Evolutionary conservation across 768 basidiomycete species (phyloP), one percentile per base, ranked within the genome.

Genomic region (Termitomyces sp.): DNA sequence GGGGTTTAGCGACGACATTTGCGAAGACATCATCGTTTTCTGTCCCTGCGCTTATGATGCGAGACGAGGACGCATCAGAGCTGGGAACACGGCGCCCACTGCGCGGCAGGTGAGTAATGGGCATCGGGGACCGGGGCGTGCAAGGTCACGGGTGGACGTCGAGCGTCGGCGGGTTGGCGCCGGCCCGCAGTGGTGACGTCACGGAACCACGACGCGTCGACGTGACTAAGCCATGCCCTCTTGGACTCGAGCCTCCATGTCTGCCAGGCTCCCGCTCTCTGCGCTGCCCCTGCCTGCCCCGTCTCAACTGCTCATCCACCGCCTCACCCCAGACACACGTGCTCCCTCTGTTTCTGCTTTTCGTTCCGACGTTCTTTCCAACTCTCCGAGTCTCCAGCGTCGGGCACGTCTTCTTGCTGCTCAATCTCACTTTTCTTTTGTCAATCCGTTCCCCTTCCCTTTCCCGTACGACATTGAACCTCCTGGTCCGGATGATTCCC

Each of bases 11-110:
- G 66, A 85, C 87, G 42, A 99, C 86, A 69, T 98, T 99, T 36
- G 91, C 87, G 70, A 98, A 99, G 9, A 98, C 96, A 3, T 97
- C 97, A 67, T 97, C 95, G 68, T 96, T 94, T 36, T 93, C 85
- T 17, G 77, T 79, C 0, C 91, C 92, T 7, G 87, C 87, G 37
- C 92, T 92, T n/a, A 76, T 91, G 36, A 75, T 71, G 17, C 69
- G 69, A 61, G 72, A 66, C 5, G 76, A 66, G 51, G 69, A 62
- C 5, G 72, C 71, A 0, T 75, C 75, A 9, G 75, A 70, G 15
- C 80, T 79, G 1, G 85, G 81, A 40, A 85, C 73, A 2, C 74
- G 78, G 82, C 80, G 20, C 86, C 86, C 4, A 86, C 74, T 1
- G 84, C 81, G 66, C 86, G 73, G 53, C 85, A 77, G 66, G 89